Conservation (phyloP, 768 basidiomycete species). For the Calocera cornea region DNA sequence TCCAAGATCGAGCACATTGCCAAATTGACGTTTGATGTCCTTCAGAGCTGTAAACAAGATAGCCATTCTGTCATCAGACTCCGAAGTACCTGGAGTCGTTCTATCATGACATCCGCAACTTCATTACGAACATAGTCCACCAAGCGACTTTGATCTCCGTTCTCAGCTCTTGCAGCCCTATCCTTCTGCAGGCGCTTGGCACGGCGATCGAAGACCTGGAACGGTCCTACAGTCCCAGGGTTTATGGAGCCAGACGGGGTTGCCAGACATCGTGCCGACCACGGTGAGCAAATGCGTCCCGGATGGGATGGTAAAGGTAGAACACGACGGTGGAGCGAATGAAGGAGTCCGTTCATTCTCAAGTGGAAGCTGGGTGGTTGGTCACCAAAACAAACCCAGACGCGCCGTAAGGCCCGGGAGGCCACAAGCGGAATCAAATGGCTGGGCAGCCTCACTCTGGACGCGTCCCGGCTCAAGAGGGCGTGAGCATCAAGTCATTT, state of each 20-base stretch:
- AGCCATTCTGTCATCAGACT: neutral
- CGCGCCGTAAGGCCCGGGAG: too few relatives aligned
- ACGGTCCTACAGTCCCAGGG: constrained; percentile 39
- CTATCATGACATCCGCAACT: constrained; percentile 79
- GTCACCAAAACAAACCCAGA: neutral
- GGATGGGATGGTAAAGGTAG: neutral
- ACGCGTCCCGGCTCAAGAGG: too few relatives aligned
- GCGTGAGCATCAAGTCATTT: too few relatives aligned
- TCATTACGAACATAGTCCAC: constrained; percentile 90
- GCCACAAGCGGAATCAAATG: too few relatives aligned
- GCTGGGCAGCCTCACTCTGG: too few relatives aligned
- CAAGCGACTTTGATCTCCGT: constrained; percentile 48
- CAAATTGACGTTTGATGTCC: constrained; percentile 85
- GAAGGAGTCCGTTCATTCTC: neutral
- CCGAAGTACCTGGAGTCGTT: constrained; percentile 60
- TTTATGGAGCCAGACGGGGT: constrained; percentile 32
- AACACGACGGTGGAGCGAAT: neutral
- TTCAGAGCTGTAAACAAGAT: constrained; percentile 28
- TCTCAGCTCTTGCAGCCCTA: constrained; percentile 45
- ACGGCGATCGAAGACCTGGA: constrained; percentile 74
- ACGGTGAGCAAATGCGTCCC: constrained; percentile 25
- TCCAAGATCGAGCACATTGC: constrained; percentile 70
- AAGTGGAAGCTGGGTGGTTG: neutral
- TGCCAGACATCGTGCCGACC: constrained; percentile 29
- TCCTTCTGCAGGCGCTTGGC: constrained; percentile 70